A percentile compares a stretch with the other conserved stretches of the same genome.
These are phyloP conservation scores for Echinosophora koreensis DNA, from an alignment of 306 rosid species.

Conservation along the genomic window DNA sequence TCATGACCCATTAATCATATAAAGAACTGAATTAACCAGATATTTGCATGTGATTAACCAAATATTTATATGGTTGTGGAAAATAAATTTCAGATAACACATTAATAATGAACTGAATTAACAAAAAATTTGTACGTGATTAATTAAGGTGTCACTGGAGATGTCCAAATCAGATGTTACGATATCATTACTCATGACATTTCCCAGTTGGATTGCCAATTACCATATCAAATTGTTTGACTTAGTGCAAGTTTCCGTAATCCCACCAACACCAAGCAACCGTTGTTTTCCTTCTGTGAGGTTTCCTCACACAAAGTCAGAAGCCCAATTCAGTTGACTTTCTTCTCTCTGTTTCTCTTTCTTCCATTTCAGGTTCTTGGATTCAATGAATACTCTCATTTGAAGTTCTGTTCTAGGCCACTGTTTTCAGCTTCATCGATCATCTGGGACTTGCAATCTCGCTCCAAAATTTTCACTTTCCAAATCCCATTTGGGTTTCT, in stretches of 20 bases:
- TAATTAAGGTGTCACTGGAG: too few species aligned
- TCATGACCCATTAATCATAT: too few species aligned
- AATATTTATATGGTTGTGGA: too few species aligned
- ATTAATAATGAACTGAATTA: too few species aligned
- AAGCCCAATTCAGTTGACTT: slow-evolving; percentile 20
- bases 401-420: neutral
- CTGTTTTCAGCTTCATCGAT: neutral
- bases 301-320: slow-evolving; percentile 7
- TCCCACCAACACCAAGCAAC: neutral
- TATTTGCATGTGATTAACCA: too few species aligned
- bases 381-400: neutral
- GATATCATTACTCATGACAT: too few species aligned
- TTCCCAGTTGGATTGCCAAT: too few species aligned
- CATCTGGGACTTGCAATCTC: neutral
- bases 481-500: slow-evolving; percentile 1
- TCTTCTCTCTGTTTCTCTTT: neutral
- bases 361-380: neutral
- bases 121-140: too few species aligned
- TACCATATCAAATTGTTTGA: neutral
- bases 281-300: neutral
- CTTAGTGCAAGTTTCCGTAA: neutral
- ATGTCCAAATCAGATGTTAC: too few species aligned
- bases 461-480: slow-evolving; percentile 5
- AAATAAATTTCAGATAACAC: too few species aligned
- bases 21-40: too few species aligned